Evolutionary conservation across 2,329 filamentous ascomycete species (phyloP), one percentile per base, ranked within the genome.

Genomic region (Fusarium albosuccineum): DNA sequence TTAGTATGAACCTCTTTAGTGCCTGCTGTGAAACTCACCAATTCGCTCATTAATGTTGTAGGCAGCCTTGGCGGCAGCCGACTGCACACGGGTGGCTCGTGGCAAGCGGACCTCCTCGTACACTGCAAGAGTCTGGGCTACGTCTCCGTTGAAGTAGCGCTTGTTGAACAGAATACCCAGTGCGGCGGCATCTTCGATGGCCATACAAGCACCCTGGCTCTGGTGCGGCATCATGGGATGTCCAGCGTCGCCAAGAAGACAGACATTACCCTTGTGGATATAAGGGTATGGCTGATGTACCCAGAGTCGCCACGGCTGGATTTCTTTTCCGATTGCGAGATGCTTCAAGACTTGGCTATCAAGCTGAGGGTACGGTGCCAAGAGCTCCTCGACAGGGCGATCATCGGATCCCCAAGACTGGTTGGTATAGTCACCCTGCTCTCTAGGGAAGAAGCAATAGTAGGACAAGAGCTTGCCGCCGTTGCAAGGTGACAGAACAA

Each of bases 221-320:
- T 91, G 89, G 71, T 92, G 84, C 1, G 89, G 88, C 85, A 91
- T 87, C 87, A 90, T 90, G 2, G 89, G 89, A 70, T 91, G 89
- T 3, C 83, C 89, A 9, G 90, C 89, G 72, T 92, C 90, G 5
- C 90, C 90, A 11, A 92, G 74, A 0, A 92, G 77, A 54, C 86
- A 89, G 1, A 84, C 83, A 27, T 76, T 80, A 11, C 76, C 78
- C 67, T 86, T 85, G 40, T 82, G 77, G 58, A 87, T 80, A 67
- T 87, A 86, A 0, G 85, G 83, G 64, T 91, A 91, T 2, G 88
- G 87, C 30, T 82, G 73, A 60, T 91, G 89, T 1, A 91, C 86
- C 75, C 87, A 76, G 9, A 92, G 77, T 6, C 89, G 77, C 89
- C 89, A 91, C 0, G 88, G 88, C 64, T 86, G 83, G 33, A 91